Base-by-base conservation (phyloP, 2,329 filamentous ascomycete genomes). In the Hypoxylon sp. region DNA sequence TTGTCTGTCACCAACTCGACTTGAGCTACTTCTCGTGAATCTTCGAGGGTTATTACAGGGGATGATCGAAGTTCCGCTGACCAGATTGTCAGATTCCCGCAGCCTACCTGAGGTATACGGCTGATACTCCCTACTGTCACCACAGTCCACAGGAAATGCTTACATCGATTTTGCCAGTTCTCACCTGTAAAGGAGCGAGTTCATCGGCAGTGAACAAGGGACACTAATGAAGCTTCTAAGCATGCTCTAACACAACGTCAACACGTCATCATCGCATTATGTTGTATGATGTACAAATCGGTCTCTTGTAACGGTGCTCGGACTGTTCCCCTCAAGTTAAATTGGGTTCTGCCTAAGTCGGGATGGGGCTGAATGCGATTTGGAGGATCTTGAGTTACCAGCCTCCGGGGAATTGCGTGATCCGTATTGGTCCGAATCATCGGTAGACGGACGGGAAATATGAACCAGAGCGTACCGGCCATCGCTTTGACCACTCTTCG, bases 341-440 rank as follows among this genome's bases (percentile, higher is more conserved):
- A 45, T 26, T 27, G 33, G 23, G 55, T 62, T 62, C 55, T 62
- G 52, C 48, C 52, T 59, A 59, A 56, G 59, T 46, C 31, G 42
- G 31, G 37, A 24, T 51, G 45, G 52, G 26, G 38, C 41, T 56
- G 56, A 46, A 50, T 54, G 20, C 43, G 48, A 62, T 48, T 1
- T 43, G 6, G 35, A 55, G 23, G 37, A 27, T 24, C 43, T 11
- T 38, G 23, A 9, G 40, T 47, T 43, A 45, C 48, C 24, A 37
- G 29, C 20, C 17, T 27, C 54, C 56, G 56, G 60, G 43, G n/a
- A 40, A 62, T 57, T 48, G 60, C 52, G 52, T 55, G 56, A 55
- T 57, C 20, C n/a, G 51, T 21, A 60, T 51, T 54, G 41, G 23
- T 23, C 52, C 26, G 56, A 59, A 40, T 37, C 47, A 18, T 42